Base-by-base conservation (phyloP, 495 filamentous ascomycete species). In the Saxispiralis lemnorum region DNA sequence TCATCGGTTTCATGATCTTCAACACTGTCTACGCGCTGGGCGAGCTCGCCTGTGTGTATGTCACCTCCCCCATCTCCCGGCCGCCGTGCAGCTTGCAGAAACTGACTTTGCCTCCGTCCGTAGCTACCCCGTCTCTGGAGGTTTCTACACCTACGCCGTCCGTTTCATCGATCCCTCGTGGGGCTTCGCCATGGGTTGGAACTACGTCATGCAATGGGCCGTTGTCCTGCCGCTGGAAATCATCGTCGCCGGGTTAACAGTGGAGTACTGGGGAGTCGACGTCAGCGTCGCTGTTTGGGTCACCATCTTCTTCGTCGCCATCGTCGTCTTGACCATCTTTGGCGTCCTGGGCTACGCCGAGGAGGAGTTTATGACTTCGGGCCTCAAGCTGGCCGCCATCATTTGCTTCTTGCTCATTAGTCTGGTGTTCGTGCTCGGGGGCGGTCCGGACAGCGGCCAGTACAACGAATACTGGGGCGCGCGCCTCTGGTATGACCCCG, bases 11-110 rank as follows among this genome's bases (percentile, higher is more conserved):
- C 31, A 71, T 73, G 69, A 63, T 75, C 38, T 57, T 70, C 39
- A 61, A 63, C 41, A 70, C 65, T 45, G 68, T 83, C 45, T 77
- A 79, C 55, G 76, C 76, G 30, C 59, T 83, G 19, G 78, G 76
- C 53, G 78, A 83, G 57, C 52, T 83, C 44, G 78, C 78, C 12
- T 72, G 78, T 42, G 65, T 80, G 48, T 83, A 77, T 6, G 37
- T 19, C 5, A 6, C 5, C 9, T 28, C 24, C 24, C 24, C 9
- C 9, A 4, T 28, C 9, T 9, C 9, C 24, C 24, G 5, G 9
- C 24, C 24, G 9, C 9, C 24, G 24, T 9, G 24, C 4, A 4
- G n/a, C 37, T 6, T 6, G 2, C 6, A 7, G 13, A 39, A 7
- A 39, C 14, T 39, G 18, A 39, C 37, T 18, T 6, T 5, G 5